Evolutionary conservation across 257 asterid species (phyloP).

Genomic region (Penstemon newberryi): DNA sequence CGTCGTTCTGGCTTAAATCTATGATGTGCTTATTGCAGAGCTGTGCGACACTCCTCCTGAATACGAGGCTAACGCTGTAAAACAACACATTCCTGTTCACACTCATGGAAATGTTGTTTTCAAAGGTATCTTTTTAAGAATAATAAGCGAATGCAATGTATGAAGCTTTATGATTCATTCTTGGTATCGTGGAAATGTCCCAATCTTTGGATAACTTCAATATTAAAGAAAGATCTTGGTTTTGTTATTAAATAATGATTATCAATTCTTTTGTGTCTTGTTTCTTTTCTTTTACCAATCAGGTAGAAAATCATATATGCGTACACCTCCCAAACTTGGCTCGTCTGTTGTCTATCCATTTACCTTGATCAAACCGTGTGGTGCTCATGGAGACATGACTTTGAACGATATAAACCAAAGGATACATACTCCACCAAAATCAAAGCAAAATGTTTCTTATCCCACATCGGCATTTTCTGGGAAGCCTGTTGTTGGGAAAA

Average conservation of each 20-base stretch:
- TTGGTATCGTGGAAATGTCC: no score
- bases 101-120: constrained; percentile 52
- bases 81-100: constrained; percentile 41
- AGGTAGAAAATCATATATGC: constrained; percentile 80
- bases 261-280: not conserved
- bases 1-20: not conserved
- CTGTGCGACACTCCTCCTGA: constrained; percentile 44
- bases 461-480: constrained; percentile 91
- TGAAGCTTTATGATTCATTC: no score
- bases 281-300: constrained; percentile 8
- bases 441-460: constrained; percentile 44
- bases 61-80: constrained; percentile 38
- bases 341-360: constrained; percentile 75
- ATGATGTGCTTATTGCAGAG: constrained; percentile 40
- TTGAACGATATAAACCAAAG: constrained; percentile 82
- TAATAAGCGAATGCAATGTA: no score
- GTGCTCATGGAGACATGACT: constrained; percentile 73
- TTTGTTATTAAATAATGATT: no score
- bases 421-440: constrained; percentile 63
- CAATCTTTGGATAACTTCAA: no score
- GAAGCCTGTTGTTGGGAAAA: constrained; percentile 89
- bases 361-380: constrained; percentile 80
- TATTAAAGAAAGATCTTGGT: no score
- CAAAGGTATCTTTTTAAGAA: constrained; percentile 47
- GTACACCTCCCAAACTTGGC: constrained; percentile 54